Base-by-base conservation (phyloP, 2,329 filamentous ascomycete species). In the Penicillium janthinellum region DNA sequence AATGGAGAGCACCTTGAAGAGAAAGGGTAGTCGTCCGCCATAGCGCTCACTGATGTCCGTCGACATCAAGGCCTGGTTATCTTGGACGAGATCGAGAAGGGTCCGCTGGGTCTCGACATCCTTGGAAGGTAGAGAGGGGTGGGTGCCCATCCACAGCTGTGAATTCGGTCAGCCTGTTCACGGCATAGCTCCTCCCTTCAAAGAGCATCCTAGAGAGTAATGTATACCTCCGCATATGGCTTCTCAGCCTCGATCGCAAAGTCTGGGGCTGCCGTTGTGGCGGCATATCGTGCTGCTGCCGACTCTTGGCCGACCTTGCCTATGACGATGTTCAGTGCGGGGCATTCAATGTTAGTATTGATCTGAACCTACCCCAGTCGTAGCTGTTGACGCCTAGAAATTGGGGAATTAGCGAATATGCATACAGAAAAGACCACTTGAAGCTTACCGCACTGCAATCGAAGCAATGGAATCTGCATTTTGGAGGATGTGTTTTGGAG, bases 61-160 rank as follows among this genome's bases (percentile, higher is more conserved):
- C 0, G 91, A 91, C 66, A 99, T 84, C 53, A 99, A 85, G 22
- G 88, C 87, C 71, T 92, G 85, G 79, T 98, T 97, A 68, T 94
- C 90, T 73, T 91, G 83, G 55, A 97, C 88, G 48, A 98, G 84
- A 61, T 97, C 92, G 65, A 96, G 87, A 11, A 99, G 86, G 2
- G 90, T 90, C 56, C 92, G 90, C 75, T 92, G 89, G 31, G 95
- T 96, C 51, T 84, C 81, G 66, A 96, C 76, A 73, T 98, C 92
- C 76, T 90, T 96, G 59, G 95, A 98, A 17, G 95, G 95, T 71
- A 97, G 92, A 48, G 92, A 96, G 47, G 94, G 93, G 72, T 99
- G 95, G 1, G 94, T 97, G 72, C 95, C 95, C 95, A 99, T 99
- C 95, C 95, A 99, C 71, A 99, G 82, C 92, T 97, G 70, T 34